Conservation (phyloP, 768 basidiomycete species). For the Boletus rubropictus region DNA sequence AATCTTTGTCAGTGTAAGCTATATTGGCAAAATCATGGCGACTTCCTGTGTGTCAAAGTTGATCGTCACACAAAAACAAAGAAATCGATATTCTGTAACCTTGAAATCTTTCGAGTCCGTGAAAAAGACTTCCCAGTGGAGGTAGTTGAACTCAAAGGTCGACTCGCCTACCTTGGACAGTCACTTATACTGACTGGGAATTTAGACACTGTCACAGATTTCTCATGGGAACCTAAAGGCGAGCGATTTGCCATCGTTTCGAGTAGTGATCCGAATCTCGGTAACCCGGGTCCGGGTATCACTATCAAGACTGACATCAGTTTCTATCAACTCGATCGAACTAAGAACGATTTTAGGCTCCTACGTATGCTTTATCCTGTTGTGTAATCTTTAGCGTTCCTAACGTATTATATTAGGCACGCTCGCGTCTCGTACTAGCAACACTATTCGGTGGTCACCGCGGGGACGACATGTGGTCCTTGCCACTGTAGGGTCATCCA, state of each 20-base stretch:
- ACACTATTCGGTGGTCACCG: conserved; percentile 95
- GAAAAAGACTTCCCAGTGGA: conserved; percentile 98
- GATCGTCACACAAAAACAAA: conserved; percentile 98
- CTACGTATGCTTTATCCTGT: conserved; percentile 52
- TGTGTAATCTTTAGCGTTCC: not conserved
- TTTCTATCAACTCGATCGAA: conserved; percentile 91
- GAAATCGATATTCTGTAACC: conserved; percentile 96
- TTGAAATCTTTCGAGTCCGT: conserved; percentile 94
- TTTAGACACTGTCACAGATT: conserved; percentile 87
- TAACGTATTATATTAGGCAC: conserved; percentile 45
- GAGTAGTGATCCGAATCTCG: conserved; percentile 88
- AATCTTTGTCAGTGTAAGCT: conserved; percentile 73
- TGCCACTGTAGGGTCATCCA: conserved; percentile 91
- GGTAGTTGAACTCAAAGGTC: conserved; percentile 95
- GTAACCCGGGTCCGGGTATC: conserved; percentile 82
- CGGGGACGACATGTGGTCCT: conserved; percentile 93
- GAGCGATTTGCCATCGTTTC: conserved; percentile 95
- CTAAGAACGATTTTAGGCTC: conserved; percentile 90
- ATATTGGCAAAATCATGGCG: conserved; percentile 97
- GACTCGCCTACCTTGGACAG: conserved; percentile 1
- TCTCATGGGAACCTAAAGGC: conserved; percentile 99
- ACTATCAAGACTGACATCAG: conserved; percentile 95
- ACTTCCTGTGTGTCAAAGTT: conserved; percentile 98
- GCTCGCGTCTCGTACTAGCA: conserved; percentile 77
- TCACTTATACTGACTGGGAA: conserved; percentile 8